Conservation (phyloP, 148 eudicot species). For the Polygonum aviculare region DNA sequence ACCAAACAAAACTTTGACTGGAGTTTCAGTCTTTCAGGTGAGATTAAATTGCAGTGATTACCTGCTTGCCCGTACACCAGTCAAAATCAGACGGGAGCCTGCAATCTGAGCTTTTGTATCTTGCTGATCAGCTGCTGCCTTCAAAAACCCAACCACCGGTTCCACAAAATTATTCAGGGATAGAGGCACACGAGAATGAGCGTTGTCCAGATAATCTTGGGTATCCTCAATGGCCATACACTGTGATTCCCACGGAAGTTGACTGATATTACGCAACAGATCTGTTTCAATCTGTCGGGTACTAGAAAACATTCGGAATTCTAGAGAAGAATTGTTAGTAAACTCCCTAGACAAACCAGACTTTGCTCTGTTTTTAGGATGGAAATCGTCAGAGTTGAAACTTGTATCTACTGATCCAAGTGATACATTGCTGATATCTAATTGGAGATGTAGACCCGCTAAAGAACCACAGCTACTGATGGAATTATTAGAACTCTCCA, state of each 20-base stretch:
- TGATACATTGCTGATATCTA: constrained; percentile 55
- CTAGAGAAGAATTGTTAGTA: constrained; percentile 14
- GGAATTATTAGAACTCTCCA: constrained; percentile 56
- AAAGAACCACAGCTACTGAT: constrained; percentile 57
- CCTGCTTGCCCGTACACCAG: constrained; percentile 48
- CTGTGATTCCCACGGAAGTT: constrained; percentile 64
- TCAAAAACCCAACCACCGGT: constrained; percentile 49
- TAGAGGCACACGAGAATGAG: constrained; percentile 28
- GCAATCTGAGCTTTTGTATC: constrained; percentile 45
- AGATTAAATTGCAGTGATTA: constrained; percentile 15
- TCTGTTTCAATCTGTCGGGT: constrained; percentile 25
- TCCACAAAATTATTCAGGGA: constrained; percentile 42
- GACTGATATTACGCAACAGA: constrained; percentile 29
- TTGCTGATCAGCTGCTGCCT: constrained; percentile 29
- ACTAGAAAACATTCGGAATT: constrained; percentile 19
- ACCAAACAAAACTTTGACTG: not conserved
- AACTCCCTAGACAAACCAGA: constrained; percentile 15
- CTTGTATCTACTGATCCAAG: constrained; percentile 44
- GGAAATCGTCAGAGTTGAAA: constrained; percentile 27
- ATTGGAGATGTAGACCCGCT: constrained; percentile 44
- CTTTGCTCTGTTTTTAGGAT: constrained; percentile 15
- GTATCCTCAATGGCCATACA: constrained; percentile 45
- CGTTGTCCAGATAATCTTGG: constrained; percentile 25
- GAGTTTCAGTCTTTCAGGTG: not conserved
- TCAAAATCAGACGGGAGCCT: constrained; percentile 43